phyloP scores from a whole-genome alignment of 2,329 filamentous ascomycete genomes.

The Parastagonospora nodorum region DNA sequence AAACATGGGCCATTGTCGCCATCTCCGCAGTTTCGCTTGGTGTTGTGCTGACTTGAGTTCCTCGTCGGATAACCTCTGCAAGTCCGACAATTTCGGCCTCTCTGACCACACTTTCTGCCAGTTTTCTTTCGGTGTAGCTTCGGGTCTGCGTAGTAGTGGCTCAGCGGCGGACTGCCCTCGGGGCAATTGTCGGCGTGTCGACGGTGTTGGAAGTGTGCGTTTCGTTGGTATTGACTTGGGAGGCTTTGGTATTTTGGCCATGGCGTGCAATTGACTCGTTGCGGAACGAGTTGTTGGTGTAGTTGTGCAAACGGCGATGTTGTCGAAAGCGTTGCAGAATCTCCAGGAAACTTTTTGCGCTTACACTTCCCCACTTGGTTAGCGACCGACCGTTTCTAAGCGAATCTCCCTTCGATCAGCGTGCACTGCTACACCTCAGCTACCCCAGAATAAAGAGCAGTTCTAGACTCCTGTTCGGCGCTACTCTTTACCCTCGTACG shows the following conservation, averaged over 20 bases:
- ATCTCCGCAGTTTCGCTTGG: constrained; percentile 33
- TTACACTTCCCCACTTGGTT: background rate
- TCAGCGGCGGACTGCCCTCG: constrained; percentile 14
- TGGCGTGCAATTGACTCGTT: constrained; percentile 15
- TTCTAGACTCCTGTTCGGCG: too few relatives aligned
- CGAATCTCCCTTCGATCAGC: too few relatives aligned
- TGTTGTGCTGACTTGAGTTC: constrained; percentile 31
- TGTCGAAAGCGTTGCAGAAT: constrained; percentile 10
- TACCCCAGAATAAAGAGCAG: too few relatives aligned
- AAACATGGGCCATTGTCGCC: constrained; percentile 40
- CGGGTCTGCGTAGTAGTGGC: constrained; percentile 14
- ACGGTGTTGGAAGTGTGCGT: constrained; percentile 23
- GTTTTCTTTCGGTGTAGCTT: constrained; percentile 21
- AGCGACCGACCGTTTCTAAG: too few relatives aligned
- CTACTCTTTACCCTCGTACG: too few relatives aligned
- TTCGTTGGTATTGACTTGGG: constrained; percentile 28
- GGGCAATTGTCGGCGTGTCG: constrained; percentile 17
- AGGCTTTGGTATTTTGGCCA: constrained; percentile 41
- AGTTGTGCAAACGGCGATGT: constrained; percentile 20
- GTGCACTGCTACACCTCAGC: too few relatives aligned
- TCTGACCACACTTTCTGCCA: constrained; percentile 30
- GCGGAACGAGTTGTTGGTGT: constrained; percentile 8
- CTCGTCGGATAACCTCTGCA: constrained; percentile 34
- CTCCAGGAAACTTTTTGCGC: constrained; percentile 18
- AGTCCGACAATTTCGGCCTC: constrained; percentile 29